Evolutionary conservation across 805 yeast genomes (phyloP).

Genomic region (Trichomonascus vanleenenianus): DNA sequence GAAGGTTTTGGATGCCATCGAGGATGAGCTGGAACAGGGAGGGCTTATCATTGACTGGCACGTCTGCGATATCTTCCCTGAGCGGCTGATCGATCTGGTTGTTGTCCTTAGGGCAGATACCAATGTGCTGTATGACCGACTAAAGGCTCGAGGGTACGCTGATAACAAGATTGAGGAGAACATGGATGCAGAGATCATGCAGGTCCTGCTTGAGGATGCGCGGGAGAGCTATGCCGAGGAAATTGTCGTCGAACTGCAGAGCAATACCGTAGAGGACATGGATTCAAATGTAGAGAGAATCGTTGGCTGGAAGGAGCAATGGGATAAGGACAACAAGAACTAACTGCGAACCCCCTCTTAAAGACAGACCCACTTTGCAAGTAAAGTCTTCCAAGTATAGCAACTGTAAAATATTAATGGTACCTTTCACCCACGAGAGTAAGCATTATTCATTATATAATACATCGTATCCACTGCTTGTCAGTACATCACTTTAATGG

Average conservation of each 20-base stretch:
- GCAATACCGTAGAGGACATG: slow-evolving; percentile 67
- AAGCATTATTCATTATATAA: not conserved
- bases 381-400: no score
- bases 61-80: slow-evolving; percentile 93
- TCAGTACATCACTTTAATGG: not conserved
- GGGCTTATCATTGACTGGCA: slow-evolving; percentile 95
- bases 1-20: slow-evolving; percentile 67
- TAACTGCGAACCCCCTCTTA: no score
- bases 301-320: slow-evolving; percentile 61
- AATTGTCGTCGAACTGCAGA: slow-evolving; percentile 71
- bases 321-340: slow-evolving; percentile 59
- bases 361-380: no score
- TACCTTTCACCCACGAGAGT: no score
- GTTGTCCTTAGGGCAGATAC: slow-evolving; percentile 81
- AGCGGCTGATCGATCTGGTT: slow-evolving; percentile 83
- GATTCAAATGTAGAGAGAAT: slow-evolving; percentile 78
- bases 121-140: slow-evolving; percentile 61
- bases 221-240: slow-evolving; percentile 70
- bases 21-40: slow-evolving; percentile 73
- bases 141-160: slow-evolving; percentile 68
- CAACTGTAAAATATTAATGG: no score
- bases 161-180: slow-evolving; percentile 83
- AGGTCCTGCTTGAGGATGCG: slow-evolving; percentile 81
- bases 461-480: no score
- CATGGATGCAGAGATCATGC: slow-evolving; percentile 95